A percentile compares a stretch with the other conserved stretches of the same genome.
Conservation (phyloP, 345 rosid genomes). For the Microthlaspi erraticum region DNA sequence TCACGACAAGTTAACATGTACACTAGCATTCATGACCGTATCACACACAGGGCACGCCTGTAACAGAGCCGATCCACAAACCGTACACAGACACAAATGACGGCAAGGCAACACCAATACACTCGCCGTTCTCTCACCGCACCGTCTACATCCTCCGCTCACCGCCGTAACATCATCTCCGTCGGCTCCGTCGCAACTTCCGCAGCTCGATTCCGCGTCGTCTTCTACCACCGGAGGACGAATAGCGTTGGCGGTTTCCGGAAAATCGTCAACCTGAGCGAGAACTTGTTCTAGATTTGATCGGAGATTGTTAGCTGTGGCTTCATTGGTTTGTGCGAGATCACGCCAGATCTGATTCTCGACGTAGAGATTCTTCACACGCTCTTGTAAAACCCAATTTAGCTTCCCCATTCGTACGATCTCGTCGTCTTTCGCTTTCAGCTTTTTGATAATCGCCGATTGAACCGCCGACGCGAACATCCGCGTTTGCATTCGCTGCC, state of each 20-base stretch:
- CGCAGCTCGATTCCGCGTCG: constrained; percentile 71
- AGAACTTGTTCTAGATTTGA: constrained; percentile 65
- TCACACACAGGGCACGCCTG: constrained; percentile 60
- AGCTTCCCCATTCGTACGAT: constrained; percentile 62
- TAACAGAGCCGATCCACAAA: constrained; percentile 61
- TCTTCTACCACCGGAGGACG: constrained; percentile 44
- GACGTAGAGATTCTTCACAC: constrained; percentile 55
- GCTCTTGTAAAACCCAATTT: constrained; percentile 78
- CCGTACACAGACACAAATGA: constrained; percentile 80
- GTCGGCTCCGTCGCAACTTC: constrained; percentile 54
- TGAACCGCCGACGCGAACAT: constrained; percentile 57
- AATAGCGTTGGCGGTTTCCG: constrained; percentile 37
- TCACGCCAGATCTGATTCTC: constrained; percentile 82
- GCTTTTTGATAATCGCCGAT: constrained; percentile 44
- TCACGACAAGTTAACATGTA: constrained; percentile 68
- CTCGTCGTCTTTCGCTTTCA: constrained; percentile 81
- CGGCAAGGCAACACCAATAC: constrained; percentile 88
- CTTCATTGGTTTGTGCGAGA: constrained; percentile 74
- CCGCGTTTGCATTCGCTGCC: constrained; percentile 62
- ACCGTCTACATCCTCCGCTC: constrained; percentile 51
- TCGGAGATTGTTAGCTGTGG: constrained; percentile 66
- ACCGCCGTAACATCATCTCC: constrained; percentile 21
- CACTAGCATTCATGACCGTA: constrained; percentile 59
- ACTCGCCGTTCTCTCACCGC: constrained; percentile 65
- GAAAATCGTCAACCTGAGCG: constrained; percentile 67